Evolutionary conservation across 345 rosid species (phyloP).

Genomic region (Bruguiera parviflora): DNA sequence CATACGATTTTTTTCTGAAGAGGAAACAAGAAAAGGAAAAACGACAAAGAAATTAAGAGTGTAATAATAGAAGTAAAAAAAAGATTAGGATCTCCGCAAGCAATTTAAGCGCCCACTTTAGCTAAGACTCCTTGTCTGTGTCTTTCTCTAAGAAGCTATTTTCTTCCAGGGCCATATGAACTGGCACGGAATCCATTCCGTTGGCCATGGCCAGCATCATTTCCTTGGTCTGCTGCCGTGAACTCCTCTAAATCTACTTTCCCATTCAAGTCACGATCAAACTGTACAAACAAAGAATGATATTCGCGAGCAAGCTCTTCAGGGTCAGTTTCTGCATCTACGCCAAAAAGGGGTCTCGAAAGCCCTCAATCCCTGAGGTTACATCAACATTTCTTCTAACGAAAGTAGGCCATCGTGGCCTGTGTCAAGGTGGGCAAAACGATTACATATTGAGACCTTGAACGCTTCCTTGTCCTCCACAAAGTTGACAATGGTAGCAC

Average conservation of each 20-base stretch:
- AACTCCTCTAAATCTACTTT: slow-evolving; percentile 42
- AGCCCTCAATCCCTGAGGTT: slow-evolving; percentile 37
- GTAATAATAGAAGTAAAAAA: too few species aligned
- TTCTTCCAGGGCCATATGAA: slow-evolving; percentile 42
- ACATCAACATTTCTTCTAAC: slow-evolving; percentile 41
- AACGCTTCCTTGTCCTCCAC: slow-evolving; percentile 48
- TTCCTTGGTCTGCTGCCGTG: slow-evolving; percentile 34
- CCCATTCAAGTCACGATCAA: slow-evolving; percentile 43
- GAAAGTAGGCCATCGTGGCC: slow-evolving; percentile 39
- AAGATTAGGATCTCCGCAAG: too few species aligned
- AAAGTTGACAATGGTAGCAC: slow-evolving; percentile 37
- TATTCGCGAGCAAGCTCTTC: slow-evolving; percentile 26
- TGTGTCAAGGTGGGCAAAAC: slow-evolving; percentile 30
- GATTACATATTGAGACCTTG: slow-evolving; percentile 15
- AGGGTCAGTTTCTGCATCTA: slow-evolving; percentile 28
- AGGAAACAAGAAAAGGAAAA: too few species aligned
- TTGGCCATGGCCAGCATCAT: slow-evolving; percentile 49
- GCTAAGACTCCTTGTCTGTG: slow-evolving; percentile 33
- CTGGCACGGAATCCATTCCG: slow-evolving; percentile 36
- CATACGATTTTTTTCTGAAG: too few species aligned
- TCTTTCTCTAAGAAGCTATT: slow-evolving; percentile 45
- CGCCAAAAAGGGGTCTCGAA: slow-evolving; percentile 39
- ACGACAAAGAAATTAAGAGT: too few species aligned
- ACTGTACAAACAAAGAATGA: slow-evolving; percentile 29
- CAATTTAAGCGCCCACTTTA: slow-evolving; percentile 5